Conservation (phyloP, 352 stramenopile genomes). For the Halophytophthora batemanensis region DNA sequence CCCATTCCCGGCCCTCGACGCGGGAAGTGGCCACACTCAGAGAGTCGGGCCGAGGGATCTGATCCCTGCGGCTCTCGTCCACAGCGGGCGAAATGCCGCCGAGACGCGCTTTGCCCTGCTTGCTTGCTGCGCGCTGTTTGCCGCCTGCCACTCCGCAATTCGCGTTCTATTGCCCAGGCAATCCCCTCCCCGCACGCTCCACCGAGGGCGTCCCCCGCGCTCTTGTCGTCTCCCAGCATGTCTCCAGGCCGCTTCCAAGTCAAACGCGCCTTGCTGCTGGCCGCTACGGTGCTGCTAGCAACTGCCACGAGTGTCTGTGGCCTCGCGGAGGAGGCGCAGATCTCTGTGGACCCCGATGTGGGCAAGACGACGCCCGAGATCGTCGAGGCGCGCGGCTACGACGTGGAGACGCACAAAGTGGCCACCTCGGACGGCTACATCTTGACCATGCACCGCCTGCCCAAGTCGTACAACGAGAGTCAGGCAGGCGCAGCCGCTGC, state of each 20-base stretch:
- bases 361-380: conserved; percentile 21
- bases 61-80: background rate
- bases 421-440: conserved; percentile 48
- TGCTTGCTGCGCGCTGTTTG: background rate
- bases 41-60: background rate
- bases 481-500: conserved; percentile 12
- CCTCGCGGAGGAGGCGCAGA: conserved; percentile 1
- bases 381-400: conserved; percentile 29
- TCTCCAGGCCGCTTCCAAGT: background rate
- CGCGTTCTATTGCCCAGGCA: conserved; percentile 14
- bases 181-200: conserved; percentile 1
- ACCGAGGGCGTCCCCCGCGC: too few relatives aligned
- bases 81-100: background rate
- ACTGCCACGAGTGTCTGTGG: background rate
- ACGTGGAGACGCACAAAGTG: conserved; percentile 40
- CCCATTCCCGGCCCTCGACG: too few relatives aligned
- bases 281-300: background rate
- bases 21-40: too few relatives aligned
- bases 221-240: conserved; percentile 7
- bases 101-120: background rate
- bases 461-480: conserved; percentile 37
- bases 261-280: conserved; percentile 5
- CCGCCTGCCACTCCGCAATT: conserved; percentile 6
- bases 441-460: conserved; percentile 48
- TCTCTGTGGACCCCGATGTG: conserved; percentile 20